Conservation (phyloP, 441 rosid species). For the Corymbia calophylla region DNA sequence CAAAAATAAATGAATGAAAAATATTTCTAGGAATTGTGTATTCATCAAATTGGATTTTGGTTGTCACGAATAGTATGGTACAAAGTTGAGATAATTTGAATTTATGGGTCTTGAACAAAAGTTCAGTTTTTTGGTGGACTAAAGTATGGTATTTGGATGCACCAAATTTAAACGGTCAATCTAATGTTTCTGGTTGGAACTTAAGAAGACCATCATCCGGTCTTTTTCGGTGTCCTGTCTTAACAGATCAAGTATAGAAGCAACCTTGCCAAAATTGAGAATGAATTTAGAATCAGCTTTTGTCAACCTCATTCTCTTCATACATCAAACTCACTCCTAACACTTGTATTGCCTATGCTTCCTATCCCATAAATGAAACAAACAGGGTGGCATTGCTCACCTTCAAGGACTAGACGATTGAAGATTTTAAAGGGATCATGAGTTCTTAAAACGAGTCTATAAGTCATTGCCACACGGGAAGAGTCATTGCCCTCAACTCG, state of each 20-base stretch:
- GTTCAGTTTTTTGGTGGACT: background rate
- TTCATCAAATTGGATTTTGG: background rate
- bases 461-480: background rate
- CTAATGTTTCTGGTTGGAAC: background rate
- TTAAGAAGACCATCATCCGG: background rate
- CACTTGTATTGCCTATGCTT: background rate
- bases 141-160: background rate
- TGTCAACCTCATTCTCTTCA: background rate
- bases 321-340: background rate
- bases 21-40: accelerated
- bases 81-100: background rate
- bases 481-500: background rate
- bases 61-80: background rate
- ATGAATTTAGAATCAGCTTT: background rate
- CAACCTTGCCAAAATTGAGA: background rate
- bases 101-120: background rate
- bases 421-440: background rate
- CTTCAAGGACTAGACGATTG: background rate
- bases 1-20: too few species aligned
- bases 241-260: background rate
- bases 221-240: background rate
- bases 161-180: background rate
- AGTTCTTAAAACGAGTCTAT: background rate
- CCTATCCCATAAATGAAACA: background rate
- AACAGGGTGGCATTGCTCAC: background rate